Evolutionary conservation across 176 grass and related monocot genomes (phyloP).

Genomic region (Triticum monococcum): DNA sequence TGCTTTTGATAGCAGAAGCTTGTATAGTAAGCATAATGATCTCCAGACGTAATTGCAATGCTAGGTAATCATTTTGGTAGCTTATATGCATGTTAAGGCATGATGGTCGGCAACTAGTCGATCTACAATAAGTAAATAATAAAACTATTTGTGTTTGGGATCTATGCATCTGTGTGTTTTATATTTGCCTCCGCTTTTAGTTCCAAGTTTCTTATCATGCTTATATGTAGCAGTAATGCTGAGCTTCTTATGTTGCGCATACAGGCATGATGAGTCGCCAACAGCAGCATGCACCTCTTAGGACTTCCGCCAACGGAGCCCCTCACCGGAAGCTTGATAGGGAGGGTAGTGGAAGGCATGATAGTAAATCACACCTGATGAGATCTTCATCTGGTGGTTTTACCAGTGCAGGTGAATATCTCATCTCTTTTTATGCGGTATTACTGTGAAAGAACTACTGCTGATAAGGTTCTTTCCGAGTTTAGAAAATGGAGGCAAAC

Average conservation of each 20-base stretch:
- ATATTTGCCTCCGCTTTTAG: not conserved
- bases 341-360: conserved; percentile 55
- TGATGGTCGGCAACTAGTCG: not conserved
- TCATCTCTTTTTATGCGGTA: not conserved
- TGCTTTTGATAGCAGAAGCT: not conserved
- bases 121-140: not conserved
- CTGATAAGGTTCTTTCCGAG: conserved; percentile 38
- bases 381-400: conserved; percentile 44
- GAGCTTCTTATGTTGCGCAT: conserved; percentile 8
- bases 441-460: conserved; percentile 13
- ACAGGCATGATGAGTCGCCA: conserved; percentile 74
- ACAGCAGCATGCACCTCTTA: conserved; percentile 48
- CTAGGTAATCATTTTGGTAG: not conserved
- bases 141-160: not conserved
- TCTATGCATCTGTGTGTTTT: not conserved
- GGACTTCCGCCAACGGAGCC: conserved; percentile 60
- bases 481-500: conserved; percentile 61
- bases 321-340: conserved; percentile 53
- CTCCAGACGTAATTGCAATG: not conserved
- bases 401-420: conserved; percentile 39
- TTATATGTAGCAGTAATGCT: conserved; percentile 11
- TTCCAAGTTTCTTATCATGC: not conserved
- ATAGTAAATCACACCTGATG: conserved; percentile 47
- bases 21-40: not conserved
- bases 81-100: not conserved